Evolutionary conservation across 345 rosid species (phyloP), one percentile per base, ranked within the genome.

Genomic region (Nasturtium officinale): DNA sequence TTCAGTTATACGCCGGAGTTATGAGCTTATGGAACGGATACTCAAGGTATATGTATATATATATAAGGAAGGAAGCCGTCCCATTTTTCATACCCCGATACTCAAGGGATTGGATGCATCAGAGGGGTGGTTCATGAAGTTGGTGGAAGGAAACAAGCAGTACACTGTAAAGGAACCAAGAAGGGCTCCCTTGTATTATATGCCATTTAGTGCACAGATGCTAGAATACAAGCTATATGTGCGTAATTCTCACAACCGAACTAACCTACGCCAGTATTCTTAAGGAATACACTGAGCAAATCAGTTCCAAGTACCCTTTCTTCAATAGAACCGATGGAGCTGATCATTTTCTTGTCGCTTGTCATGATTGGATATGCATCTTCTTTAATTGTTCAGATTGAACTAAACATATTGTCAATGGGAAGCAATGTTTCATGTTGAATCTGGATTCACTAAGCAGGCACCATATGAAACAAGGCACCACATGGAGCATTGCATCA

Each of bases 81-180:
- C 99, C 4, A 85, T 89, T 62, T 95, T 95, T 73, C 99, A 95
- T 71, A 80, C 81, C 35, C 97, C 97, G 5, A 82, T 91, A 83
- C 85, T 95, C 17, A 95, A 91, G 83, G 99, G 99, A 69, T 75
- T 95, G 65, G 91, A 95, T 78, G 99, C 97, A 54, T 95, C 99
- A 3, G 99, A 95, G 45, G 99, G 99, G 58, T 95, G 99, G 99
- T 95, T 95, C 75, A 95, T 95, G 99, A 95, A 91, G 81, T 83
- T 91, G 76, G 85, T 91, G 97, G 91, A 87, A 83, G 88, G 86
- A 64, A 89, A 80, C 69, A 89, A 82, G 73, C 96, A 29, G 57
- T 89, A 81, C 71, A 64, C 81, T 12, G 97, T 88, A 55, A 95
- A 91, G 76, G 91, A 95, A 32, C 96, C 96, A 26, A 82, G 78